A percentile compares a stretch with the other conserved stretches of the same genome.
These are phyloP conservation scores for Trametes meyenii DNA, from an alignment of 768 basidiomycete genomes.

Conservation along the genomic window DNA sequence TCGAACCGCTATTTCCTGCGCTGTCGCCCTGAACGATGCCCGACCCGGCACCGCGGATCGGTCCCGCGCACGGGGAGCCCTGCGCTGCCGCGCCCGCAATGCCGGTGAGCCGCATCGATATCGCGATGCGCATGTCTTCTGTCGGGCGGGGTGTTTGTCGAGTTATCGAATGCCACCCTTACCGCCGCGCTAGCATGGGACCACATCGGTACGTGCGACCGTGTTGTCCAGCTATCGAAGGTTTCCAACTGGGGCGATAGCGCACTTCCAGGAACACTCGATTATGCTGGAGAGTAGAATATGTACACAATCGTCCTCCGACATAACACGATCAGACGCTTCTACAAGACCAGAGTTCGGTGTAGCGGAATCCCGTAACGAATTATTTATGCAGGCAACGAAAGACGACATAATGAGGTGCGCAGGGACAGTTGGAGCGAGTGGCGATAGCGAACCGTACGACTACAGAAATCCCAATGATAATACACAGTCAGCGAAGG, in stretches of 20 bases:
- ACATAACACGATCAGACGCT: slow-evolving; percentile 14
- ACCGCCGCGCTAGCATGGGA: too few relatives aligned
- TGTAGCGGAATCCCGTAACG: slow-evolving; percentile 8
- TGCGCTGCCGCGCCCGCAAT: not conserved
- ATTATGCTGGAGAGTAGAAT: slow-evolving; percentile 17
- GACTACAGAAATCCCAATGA: slow-evolving; percentile 8
- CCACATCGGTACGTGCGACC: too few relatives aligned
- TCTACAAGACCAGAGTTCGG: slow-evolving; percentile 17
- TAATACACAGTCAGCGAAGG: slow-evolving; percentile 2
- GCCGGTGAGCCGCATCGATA: not conserved
- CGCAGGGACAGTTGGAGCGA: not conserved
- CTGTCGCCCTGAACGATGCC: not conserved
- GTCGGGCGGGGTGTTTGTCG: not conserved
- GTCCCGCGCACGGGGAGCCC: slow-evolving; percentile 1
- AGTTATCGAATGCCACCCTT: too few relatives aligned
- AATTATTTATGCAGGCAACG: not conserved
- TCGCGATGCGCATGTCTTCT: slow-evolving; percentile 1
- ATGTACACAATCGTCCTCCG: slow-evolving; percentile 17
- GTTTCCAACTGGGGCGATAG: too few relatives aligned
- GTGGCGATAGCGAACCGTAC: slow-evolving; percentile 39
- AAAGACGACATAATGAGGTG: not conserved
- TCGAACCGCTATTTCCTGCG: slow-evolving; percentile 18
- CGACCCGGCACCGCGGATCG: slow-evolving; percentile 6
- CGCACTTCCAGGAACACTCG: not conserved
- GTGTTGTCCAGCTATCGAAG: too few relatives aligned